A percentile compares a stretch with the other conserved stretches of the same genome.
phyloP scores from a whole-genome alignment of 225 moss, liverwort and hornwort genomes.

The Sphagnum contortum region DNA sequence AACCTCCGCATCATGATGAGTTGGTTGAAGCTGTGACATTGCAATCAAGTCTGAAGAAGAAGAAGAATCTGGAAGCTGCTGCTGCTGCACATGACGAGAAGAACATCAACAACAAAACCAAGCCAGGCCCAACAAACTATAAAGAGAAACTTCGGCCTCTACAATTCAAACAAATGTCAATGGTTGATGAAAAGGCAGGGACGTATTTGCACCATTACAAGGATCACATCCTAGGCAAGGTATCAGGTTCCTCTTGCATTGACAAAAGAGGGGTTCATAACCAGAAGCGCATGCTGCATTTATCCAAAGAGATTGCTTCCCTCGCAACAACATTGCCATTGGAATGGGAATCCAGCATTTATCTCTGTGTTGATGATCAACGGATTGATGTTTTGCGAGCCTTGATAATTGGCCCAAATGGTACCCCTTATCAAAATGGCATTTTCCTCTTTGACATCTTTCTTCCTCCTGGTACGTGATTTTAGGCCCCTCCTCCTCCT shows the following conservation, averaged over 20 bases:
- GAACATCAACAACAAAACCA: background rate
- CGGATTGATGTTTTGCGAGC: constrained; percentile 72
- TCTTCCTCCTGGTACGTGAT: constrained; percentile 46
- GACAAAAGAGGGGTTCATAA: constrained; percentile 67
- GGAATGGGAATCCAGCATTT: constrained; percentile 83
- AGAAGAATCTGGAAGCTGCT: too few relatives aligned
- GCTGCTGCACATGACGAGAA: too few relatives aligned
- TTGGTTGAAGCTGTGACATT: too few relatives aligned
- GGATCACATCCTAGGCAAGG: constrained; percentile 52
- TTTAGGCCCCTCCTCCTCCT: background rate
- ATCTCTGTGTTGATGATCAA: constrained; percentile 69
- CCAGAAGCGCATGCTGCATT: constrained; percentile 75
- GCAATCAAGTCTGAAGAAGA: too few relatives aligned
- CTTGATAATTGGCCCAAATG: constrained; percentile 68
- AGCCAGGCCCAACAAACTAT: constrained; percentile 10
- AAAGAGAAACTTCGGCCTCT: constrained; percentile 55
- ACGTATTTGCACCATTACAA: constrained; percentile 59
- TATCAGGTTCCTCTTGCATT: constrained; percentile 40
- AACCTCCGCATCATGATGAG: too few relatives aligned
- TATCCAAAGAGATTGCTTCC: constrained; percentile 79
- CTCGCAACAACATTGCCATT: constrained; percentile 72
- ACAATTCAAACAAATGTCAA: constrained; percentile 63
- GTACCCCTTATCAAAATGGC: constrained; percentile 81
- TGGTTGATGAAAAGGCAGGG: constrained; percentile 56
- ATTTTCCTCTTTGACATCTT: constrained; percentile 77